Base-by-base conservation (phyloP, 2,329 filamentous ascomycete species). In the Pseudocercospora fijiensis region DNA sequence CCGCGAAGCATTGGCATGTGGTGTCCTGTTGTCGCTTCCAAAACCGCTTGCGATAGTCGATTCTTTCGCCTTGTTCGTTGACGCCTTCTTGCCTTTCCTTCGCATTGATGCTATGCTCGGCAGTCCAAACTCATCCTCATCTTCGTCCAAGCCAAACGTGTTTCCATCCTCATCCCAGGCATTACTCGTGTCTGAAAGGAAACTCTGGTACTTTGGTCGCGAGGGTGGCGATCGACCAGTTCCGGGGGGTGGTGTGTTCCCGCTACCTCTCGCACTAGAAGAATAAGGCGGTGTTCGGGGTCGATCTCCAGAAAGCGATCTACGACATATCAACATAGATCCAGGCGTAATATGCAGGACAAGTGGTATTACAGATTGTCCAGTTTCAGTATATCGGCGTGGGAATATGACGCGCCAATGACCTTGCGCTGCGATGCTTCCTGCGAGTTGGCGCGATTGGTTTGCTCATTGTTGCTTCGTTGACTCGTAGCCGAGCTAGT, bases 121-220 rank as follows among this genome's bases (percentile, higher is more conserved):
- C 26, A 98, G 83, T 1, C 94, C 94, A 78, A 98, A 98, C 75
- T 98, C 94, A 77, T 98, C 94, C 66, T 96, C 93, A 70, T 95
- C 90, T 62, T 92, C 90, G 70, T 96, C 91, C 72, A 88, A 83
- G 63, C 91, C 90, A 72, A 95, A 91, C 10, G 86, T 87, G 71
- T 92, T 88, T 68, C 92, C 90, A 61, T 84, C 83, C 11, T 85
- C 85, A 65, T 87, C 87, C 91, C 92, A 96, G 76, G 92, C 90
- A 73, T 92, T 88, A 70, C 92, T 90, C 33, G 90, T 91, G 68
- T 90, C 89, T 45, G 90, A 91, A 60, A 96, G 83, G 72, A 95
- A 92, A 76, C 86, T 90, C 69, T 88, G 89, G 76, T 96, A 97
- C 49, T 85, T 88, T 71, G 88, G 88, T 66, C 88, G 85, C 8